Base-by-base conservation (phyloP, 257 asterid species). In the Mitragyna speciosa region DNA sequence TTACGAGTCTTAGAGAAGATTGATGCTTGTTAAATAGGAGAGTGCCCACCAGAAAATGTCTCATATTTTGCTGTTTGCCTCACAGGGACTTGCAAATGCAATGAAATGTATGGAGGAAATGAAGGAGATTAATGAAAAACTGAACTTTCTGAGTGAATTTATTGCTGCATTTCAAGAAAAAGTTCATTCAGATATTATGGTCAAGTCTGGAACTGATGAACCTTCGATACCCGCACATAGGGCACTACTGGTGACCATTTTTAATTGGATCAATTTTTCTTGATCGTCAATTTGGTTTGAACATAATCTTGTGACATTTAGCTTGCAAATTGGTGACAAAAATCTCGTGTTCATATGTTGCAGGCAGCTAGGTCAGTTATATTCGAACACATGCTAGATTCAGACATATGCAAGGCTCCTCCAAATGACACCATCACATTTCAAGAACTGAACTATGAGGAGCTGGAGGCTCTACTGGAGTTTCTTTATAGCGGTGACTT, bases 51-150 rank as follows among this genome's bases (percentile, higher is more conserved):
- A 54, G 66, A 26, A 45, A 0, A 41, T 59, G 52, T 41, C 59
- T 56, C 24, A 33, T 31, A 36, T 14, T 15, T 51, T 15, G 8
- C n/a, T 63, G 12, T 7, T 67, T 48, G 17, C 26, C 43, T 59
- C 36, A 33, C 87, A 93, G 98, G 98, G 97, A 78, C 89, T 94
- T 79, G 80, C 92, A 84, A 89, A 87, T 83, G 92, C 97, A 26
- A 78, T 93, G 80, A 94, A 90, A 89, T 94, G 96, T 92, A 82
- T 89, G 84, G 91, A 94, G 83, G 97, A 94, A 90, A 90, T 88
- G 93, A 93, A 89, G 87, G 97, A 93, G 82, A 64, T 59, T 58
- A 89, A 79, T 26, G 97, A 89, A 75, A 94, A 88, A 77, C 82
- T 94, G 45, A 85, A 47, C 52, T 94, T 88, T 76, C 86, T 94